A percentile compares a stretch with the other conserved stretches of the same genome.
Conservation (phyloP, 495 filamentous ascomycete genomes). For the Aspergillus incahuasiensis region DNA sequence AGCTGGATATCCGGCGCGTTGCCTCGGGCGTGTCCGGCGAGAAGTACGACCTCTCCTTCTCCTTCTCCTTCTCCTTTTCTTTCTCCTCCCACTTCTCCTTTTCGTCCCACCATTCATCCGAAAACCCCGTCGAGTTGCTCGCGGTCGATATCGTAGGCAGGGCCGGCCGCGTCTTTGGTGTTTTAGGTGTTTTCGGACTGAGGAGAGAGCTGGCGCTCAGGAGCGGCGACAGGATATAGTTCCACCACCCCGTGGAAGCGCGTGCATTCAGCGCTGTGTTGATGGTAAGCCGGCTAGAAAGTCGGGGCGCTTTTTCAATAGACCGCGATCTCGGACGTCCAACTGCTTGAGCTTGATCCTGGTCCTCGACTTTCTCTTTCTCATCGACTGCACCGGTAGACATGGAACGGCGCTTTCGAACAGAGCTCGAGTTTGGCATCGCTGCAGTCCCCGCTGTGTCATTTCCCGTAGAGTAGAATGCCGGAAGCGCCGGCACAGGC, state of each 20-base stretch:
- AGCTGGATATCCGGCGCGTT: constrained; percentile 10
- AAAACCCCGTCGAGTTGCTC: constrained; percentile 20
- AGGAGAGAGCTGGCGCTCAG: constrained; percentile 39
- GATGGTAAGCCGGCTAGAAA: constrained; percentile 27
- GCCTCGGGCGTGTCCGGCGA: constrained; percentile 32
- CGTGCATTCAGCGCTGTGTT: constrained; percentile 49
- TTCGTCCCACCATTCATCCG: constrained; percentile 34
- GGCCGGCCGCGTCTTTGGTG: constrained; percentile 25
- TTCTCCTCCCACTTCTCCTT: constrained; percentile 36
- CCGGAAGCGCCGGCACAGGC: constrained; percentile 61
- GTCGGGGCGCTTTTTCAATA: constrained; percentile 18
- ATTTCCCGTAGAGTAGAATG: constrained; percentile 27
- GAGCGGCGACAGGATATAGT: constrained; percentile 75
- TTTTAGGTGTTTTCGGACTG: constrained; percentile 23
- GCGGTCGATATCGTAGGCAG: constrained; percentile 27
- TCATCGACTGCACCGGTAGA: constrained; percentile 56
- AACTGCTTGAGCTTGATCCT: too few relatives aligned
- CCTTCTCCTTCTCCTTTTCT: constrained; percentile 20
- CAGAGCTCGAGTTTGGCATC: constrained; percentile 23
- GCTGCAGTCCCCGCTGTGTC: constrained; percentile 26
- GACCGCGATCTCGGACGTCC: constrained; percentile 14
- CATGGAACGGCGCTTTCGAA: constrained; percentile 27
- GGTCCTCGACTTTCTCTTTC: constrained; percentile 41
- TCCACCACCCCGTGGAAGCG: constrained; percentile 83
- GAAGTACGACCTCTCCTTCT: constrained; percentile 31